phyloP scores from a whole-genome alignment of 352 stramenopile genomes.

The Aphanomyces cochlioides region DNA sequence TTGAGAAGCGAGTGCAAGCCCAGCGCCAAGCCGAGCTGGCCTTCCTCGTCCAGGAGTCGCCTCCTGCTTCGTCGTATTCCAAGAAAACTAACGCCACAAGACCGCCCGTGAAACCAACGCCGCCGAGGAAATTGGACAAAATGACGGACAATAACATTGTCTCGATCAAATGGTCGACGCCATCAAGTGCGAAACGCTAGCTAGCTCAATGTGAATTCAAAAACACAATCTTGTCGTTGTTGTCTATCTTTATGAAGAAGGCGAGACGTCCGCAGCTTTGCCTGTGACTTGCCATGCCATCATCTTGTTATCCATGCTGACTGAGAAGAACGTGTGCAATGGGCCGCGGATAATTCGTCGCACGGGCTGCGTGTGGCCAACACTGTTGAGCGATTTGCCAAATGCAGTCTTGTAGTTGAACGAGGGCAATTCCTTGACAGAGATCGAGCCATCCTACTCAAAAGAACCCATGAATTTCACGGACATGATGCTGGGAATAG shows the following conservation, averaged over 20 bases:
- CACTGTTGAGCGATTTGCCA: slow-evolving; percentile 45
- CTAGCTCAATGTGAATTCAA: no score
- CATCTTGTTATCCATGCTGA: slow-evolving; percentile 76
- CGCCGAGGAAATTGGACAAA: neutral
- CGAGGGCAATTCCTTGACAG: slow-evolving; percentile 77
- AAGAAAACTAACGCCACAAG: slow-evolving; percentile 32
- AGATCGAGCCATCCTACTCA: slow-evolving; percentile 64
- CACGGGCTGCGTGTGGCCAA: slow-evolving; percentile 70
- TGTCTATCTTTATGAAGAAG: no score
- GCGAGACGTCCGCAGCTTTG: slow-evolving; percentile 50
- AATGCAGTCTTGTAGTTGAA: slow-evolving; percentile 84
- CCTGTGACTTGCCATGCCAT: slow-evolving; percentile 84
- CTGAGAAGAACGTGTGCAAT: slow-evolving; percentile 78
- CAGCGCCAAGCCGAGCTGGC: slow-evolving; percentile 41
- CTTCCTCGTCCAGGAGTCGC: slow-evolving; percentile 38
- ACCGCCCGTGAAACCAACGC: slow-evolving; percentile 8
- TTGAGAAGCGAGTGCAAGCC: slow-evolving; percentile 63
- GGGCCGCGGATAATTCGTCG: slow-evolving; percentile 68
- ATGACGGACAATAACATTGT: neutral
- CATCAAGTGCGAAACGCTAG: no score
- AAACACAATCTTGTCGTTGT: no score
- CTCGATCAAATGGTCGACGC: slow-evolving; percentile 13
- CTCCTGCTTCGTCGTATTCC: slow-evolving; percentile 46
- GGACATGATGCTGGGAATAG: neutral
- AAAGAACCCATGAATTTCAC: neutral